Base-by-base conservation (phyloP, 257 asterid genomes). In the Plantago major region DNA sequence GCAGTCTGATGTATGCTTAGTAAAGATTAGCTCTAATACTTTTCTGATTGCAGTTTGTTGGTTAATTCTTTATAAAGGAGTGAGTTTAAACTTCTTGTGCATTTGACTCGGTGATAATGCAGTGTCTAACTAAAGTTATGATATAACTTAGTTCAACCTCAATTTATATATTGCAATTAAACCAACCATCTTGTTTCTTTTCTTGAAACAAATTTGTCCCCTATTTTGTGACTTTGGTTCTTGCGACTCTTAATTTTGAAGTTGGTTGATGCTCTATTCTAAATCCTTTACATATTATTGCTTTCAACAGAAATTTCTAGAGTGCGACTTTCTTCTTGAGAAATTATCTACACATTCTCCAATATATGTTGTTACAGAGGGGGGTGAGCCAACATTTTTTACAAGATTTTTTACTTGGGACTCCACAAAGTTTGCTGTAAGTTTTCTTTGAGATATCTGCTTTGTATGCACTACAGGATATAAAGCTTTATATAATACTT, bases 401-500 rank as follows among this genome's bases (percentile, higher is more conserved):
- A 90, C 95, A 54, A 81, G 79, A 42, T 84, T 84, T 73, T 89
- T 89, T 77, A 60, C 88, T 60, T 90, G 97, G 97, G 88, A 90
- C 73, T 68, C 88, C 62, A 67, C 69, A 42, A 89, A 86, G 72
- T 79, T 84, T 33, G 70, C 76, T 61, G 97, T 89, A 78, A 55
- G 86, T 63, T 56, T 51, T 48, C 37, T 64, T 67, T 54, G 60
- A 48, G 28, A 33, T 18, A 40, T 54, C 58, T 62, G 30, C 45
- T 15, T 3, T 64, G 33, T 53, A 3, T 44, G 3, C 16, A 33
- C 5, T 33, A 33, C 40, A 33, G 12, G 17, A 40, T 59, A 28
- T 19, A 16, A 12, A 48, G 55, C 43, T 43, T 47, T 59, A 19
- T 46, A 48, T 55, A 40, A 47, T 63, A 22, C 59, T 69, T 12